Evolutionary conservation across 768 basidiomycete genomes (phyloP), one percentile per base, ranked within the genome.

Genomic region (Postia placenta): DNA sequence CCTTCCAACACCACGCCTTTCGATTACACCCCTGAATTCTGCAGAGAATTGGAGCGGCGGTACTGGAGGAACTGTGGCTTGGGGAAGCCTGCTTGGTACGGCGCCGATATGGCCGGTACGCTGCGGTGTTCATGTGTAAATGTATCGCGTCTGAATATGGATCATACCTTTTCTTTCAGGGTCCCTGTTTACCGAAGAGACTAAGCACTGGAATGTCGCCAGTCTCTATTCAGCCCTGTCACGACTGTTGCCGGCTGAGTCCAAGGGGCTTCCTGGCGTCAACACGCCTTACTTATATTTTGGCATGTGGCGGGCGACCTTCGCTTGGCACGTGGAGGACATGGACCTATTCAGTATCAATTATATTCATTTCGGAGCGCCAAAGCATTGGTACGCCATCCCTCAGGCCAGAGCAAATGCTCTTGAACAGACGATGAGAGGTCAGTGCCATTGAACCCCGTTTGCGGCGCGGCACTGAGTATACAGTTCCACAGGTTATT

Each of bases 341-440:
- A 96, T 97, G 90, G 96, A 99, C 62, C 75, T 99, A 1, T 97
- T 95, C 68, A 94, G 92, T 49, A 98, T 99, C 70, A 99, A 99
- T 63, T 98, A 93, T 64, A 91, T 99, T 48, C 96, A 99, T 66
- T 98, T 97, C 57, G 96, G 96, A 0, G 93, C 94, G 0, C 93
- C 94, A 1, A 98, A 91, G 58, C 87, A 88, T 60, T 99, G 96
- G 96, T 98, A 98, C 65, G 86, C 93, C 2, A 75, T 98, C 15
- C 96, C 96, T 2, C 94, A 96, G 65, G 85, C 76, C 15, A 79
- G 91, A 50, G 83, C 92, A 0, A 68, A 70, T 12, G 81, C 84
- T 11, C 77, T 99, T n/a, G 96, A 98, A 64, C 76, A 84, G 33
- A 83, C 84, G 2, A 93, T 99, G 87, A 80, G 82, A 69, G 81